A percentile compares a stretch with the other conserved stretches of the same genome.
Conservation (phyloP, 371 early-diverging fungal genomes). For the Actinomucor elegans region DNA sequence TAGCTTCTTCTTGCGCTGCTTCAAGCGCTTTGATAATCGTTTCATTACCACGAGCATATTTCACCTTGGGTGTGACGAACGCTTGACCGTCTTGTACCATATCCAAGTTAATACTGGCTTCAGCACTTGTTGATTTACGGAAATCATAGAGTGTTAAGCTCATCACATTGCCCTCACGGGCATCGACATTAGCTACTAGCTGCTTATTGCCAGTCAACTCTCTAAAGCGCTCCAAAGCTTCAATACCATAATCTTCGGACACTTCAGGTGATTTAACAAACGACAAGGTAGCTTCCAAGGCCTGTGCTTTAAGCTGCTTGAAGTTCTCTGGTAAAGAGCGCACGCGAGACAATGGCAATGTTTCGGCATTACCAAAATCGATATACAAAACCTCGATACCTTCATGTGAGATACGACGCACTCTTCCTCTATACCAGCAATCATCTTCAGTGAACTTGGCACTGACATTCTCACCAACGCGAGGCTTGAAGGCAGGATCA, state of each 20-base stretch:
- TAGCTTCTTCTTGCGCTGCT: conserved; percentile 44
- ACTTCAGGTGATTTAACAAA: conserved; percentile 69
- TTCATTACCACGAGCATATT: conserved; percentile 59
- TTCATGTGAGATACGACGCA: conserved; percentile 66
- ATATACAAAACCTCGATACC: conserved; percentile 78
- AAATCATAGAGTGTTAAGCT: conserved; percentile 78
- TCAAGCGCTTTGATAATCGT: conserved; percentile 47
- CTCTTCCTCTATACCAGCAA: conserved; percentile 90
- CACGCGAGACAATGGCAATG: conserved; percentile 56
- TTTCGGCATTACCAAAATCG: conserved; percentile 92
- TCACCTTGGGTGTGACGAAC: conserved; percentile 57
- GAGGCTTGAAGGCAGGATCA: conserved; percentile 56
- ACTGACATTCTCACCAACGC: conserved; percentile 69
- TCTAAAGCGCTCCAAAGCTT: conserved; percentile 69
- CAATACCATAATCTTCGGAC: conserved; percentile 76
- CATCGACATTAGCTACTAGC: conserved; percentile 79
- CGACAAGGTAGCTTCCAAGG: conserved; percentile 83
- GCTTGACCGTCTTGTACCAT: conserved; percentile 81
- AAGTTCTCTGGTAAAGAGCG: conserved; percentile 67
- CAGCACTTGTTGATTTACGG: conserved; percentile 54
- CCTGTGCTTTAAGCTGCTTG: conserved; percentile 71
- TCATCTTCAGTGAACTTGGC: conserved; percentile 89
- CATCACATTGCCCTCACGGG: conserved; percentile 53
- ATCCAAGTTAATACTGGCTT: conserved; percentile 75
- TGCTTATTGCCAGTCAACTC: conserved; percentile 65